Evolutionary conservation across 768 basidiomycete species (phyloP).

Genomic region (Pleurotus platypus): DNA sequence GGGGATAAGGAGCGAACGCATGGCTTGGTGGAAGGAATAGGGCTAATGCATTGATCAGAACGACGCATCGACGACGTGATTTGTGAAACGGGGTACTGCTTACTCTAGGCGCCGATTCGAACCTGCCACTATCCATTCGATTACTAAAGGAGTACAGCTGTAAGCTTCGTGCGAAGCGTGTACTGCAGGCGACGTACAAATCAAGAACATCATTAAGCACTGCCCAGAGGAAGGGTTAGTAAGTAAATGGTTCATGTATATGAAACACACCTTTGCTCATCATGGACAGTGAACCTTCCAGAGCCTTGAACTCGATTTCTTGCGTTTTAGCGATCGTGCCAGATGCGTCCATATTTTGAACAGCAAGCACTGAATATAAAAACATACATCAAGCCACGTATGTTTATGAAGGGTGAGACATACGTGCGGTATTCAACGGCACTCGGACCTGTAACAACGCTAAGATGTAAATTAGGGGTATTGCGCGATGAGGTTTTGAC

Average conservation of each 20-base stretch:
- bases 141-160: slow-evolving; percentile 40
- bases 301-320: slow-evolving; percentile 84
- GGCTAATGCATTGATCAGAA: slow-evolving; percentile 33
- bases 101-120: slow-evolving; percentile 63
- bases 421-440: slow-evolving; percentile 73
- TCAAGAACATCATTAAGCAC: slow-evolving; percentile 80
- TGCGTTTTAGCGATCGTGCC: slow-evolving; percentile 70
- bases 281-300: slow-evolving; percentile 79
- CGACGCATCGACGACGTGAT: slow-evolving; percentile 6
- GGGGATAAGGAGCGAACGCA: slow-evolving; percentile 71
- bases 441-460: slow-evolving; percentile 65
- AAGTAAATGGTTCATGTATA: no score
- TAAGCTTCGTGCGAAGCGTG: not conserved
- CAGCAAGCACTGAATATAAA: slow-evolving; percentile 56
- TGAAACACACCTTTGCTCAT: slow-evolving; percentile 71
- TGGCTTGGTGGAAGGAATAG: slow-evolving; percentile 74
- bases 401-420: slow-evolving; percentile 18
- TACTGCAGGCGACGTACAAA: slow-evolving; percentile 45
- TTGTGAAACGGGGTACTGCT: slow-evolving; percentile 9
- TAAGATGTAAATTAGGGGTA: slow-evolving; percentile 10
- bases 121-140: slow-evolving; percentile 84
- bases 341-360: slow-evolving; percentile 88
- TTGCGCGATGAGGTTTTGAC: slow-evolving; percentile 23
- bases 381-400: not conserved
- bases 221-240: slow-evolving; percentile 16